Evolutionary conservation across 257 asterid genomes (phyloP).

Genomic region (Coffea canephora): DNA sequence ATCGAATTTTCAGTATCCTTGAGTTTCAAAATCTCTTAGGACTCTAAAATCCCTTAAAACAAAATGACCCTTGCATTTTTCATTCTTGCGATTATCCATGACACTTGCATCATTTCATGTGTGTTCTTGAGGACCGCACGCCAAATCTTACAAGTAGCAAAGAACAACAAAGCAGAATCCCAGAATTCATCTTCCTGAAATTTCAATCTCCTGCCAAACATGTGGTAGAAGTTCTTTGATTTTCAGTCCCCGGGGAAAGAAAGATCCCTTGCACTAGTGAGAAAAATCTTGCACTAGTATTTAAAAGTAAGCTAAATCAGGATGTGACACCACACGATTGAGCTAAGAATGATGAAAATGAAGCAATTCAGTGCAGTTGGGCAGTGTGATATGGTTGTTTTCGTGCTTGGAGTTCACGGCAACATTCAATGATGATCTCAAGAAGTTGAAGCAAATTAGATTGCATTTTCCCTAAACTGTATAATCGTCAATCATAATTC

Average conservation of each 20-base stretch:
- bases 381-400: not conserved
- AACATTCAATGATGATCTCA: conserved; percentile 10
- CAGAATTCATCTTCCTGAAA: not conserved
- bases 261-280: not conserved
- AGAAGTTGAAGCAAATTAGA: conserved; percentile 8
- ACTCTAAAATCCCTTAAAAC: too few relatives aligned
- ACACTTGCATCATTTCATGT: not conserved
- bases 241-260: too few relatives aligned
- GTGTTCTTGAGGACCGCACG: not conserved
- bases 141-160: not conserved
- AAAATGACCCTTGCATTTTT: too few relatives aligned
- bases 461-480: not conserved
- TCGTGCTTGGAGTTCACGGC: conserved; percentile 4
- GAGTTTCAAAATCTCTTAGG: too few relatives aligned
- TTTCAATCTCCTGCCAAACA: not conserved
- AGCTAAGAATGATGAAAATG: not conserved
- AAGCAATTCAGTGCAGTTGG: not conserved
- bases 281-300: not conserved
- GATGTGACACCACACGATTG: not conserved
- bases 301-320: not conserved
- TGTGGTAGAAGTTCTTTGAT: too few relatives aligned
- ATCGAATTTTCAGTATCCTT: too few relatives aligned
- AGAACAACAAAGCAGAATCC: not conserved
- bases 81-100: not conserved
- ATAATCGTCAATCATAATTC: conserved; percentile 12